Evolutionary conservation across 257 asterid genomes (phyloP).

Genomic region (Solanum pennellii): DNA sequence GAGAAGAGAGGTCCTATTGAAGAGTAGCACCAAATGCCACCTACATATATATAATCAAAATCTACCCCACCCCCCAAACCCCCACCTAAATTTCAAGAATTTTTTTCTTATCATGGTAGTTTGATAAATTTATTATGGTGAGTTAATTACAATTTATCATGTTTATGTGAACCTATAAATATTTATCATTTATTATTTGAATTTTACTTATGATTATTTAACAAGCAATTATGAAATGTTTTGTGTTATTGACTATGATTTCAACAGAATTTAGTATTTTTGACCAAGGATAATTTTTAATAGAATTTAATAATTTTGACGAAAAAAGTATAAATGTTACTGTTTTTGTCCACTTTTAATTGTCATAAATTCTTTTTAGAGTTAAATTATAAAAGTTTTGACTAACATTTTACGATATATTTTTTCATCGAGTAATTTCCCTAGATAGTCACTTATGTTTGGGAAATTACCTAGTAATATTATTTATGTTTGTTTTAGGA

Average conservation of each 20-base stretch:
- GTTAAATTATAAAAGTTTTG: too few relatives aligned
- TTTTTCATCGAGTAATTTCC: too few relatives aligned
- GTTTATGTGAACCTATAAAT: not conserved
- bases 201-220: not conserved
- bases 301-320: not conserved
- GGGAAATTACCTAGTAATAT: too few relatives aligned
- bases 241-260: not conserved
- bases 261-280: not conserved
- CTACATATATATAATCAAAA: conserved; percentile 4
- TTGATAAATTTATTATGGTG: not conserved
- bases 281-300: not conserved
- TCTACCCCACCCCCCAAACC: not conserved
- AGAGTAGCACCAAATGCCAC: not conserved
- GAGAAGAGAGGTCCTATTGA: not conserved
- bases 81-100: not conserved
- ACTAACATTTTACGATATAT: too few relatives aligned
- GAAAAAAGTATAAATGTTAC: not conserved
- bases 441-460: too few relatives aligned
- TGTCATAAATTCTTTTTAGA: too few relatives aligned
- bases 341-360: too few relatives aligned
- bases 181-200: not conserved
- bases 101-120: not conserved
- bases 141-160: not conserved
- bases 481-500: too few relatives aligned
- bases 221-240: not conserved